Base-by-base conservation (phyloP, 352 stramenopile species). In the Phytophthora syringae region DNA sequence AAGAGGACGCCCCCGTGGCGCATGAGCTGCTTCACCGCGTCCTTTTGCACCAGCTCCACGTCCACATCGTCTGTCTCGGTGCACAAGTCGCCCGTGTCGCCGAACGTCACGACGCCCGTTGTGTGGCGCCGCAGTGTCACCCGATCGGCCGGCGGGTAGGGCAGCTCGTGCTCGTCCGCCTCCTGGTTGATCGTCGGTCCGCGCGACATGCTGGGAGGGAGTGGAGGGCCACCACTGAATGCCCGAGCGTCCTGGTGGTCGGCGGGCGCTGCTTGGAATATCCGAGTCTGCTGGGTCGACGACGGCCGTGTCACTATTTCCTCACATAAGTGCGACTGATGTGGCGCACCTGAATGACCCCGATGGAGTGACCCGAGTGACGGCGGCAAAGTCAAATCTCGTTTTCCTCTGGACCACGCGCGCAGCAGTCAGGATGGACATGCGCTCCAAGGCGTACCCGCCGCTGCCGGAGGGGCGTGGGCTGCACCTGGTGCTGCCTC, bases 61-160 rank as follows among this genome's bases (percentile, higher is more conserved):
- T 93, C 86, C 34, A 93, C 84, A 45, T 90, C 84, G 67, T 89
- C 83, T 22, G 83, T 95, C 68, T 95, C 86, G 22, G 81, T 92
- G 61, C 77, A 85, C 47, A 93, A 72, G 42, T 95, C 86, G 36
- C 70, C 80, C 10, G 81, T 82, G 64, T 95, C 86, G 62, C 86
- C 86, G 43, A 95, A 89, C 59, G 70, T 93, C 69, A 95, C 81
- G 56, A 86, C 86, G 43, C 86, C 86, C 22, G 86, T 95, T 3
- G 86, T 95, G 64, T 92, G 84, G 48, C 86, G 82, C 27, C 84
- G 86, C 60, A 95, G 60, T 47, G 63, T 72, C 58, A 91, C 68
- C 20, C 52, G 70, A 3, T 74, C 66, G 28, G 47, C 62, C n/a
- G 40, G 28, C 20, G 52, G 49, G 56, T 59, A 71, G 24, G 56